Evolutionary conservation across 176 grass and related monocot species (phyloP), one percentile per base, ranked within the genome.

Genomic region (Hordeum marinum): DNA sequence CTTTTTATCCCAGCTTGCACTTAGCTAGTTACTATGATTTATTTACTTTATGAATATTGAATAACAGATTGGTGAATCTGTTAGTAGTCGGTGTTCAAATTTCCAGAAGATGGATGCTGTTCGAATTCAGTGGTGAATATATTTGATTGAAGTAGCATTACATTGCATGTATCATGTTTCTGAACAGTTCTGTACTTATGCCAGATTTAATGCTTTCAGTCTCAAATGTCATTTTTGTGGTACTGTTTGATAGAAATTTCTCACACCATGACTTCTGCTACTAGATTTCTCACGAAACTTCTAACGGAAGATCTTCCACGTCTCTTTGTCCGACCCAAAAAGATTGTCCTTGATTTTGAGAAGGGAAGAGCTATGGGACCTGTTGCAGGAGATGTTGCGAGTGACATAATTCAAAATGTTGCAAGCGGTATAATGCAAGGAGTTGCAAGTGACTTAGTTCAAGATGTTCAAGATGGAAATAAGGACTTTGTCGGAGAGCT

Each of bases 321-420:
- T 31, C 91, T 99, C 41, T 98, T 99, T 92, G 93, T 96, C 72
- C 93, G 91, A 0, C 96, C 96, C 75, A 95, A 96, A 77, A 98
- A 94, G 85, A 99, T 99, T 11, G 93, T 99, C 60, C 96, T 98
- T 27, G 96, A 98, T 95, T 98, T 98, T 80, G 93, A 92, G 64
- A 81, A 95, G 78, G 96, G 96, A 43, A 94, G 89, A 84, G 86
- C 96, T 71, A 86, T 86, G 72, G 96, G 93, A 54, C 96, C 96
- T 76, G 77, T 95, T 79, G 69, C 93, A 82, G 87, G 89, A 77
- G 67, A 62, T 72, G 54, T 86, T 52, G 79, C 84, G 78, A 80
- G 80, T 67, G 91, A 89, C 10, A 69, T 87, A 62, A 81, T 95
- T 79, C 93, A 94, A 54, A 92, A 92, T 89, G 83, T 90, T 85